Percentiles rank a stretch among this genome's conserved stretches.
Conservation (phyloP, 2,329 filamentous ascomycete genomes). For the Colletotrichum tamarilloi region DNA sequence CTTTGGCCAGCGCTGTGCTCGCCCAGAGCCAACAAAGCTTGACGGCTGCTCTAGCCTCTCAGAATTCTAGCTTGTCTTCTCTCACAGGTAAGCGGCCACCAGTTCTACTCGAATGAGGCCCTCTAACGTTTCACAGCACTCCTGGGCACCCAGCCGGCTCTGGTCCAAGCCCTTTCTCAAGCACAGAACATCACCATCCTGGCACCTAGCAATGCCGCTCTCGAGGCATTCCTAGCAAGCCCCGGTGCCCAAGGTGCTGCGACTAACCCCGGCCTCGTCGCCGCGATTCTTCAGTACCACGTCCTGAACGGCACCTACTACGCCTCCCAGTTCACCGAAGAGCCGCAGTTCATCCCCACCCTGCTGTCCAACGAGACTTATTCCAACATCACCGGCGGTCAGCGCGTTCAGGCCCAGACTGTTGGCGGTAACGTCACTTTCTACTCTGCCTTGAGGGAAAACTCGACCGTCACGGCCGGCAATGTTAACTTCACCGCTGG, state of each 20-base stretch:
- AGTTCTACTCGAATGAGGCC: not conserved
- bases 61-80: constrained; percentile 43
- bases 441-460: constrained; percentile 62
- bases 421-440: constrained; percentile 57
- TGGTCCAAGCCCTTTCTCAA: constrained; percentile 16
- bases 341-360: constrained; percentile 50
- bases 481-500: constrained; percentile 66
- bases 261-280: constrained; percentile 37
- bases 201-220: constrained; percentile 64
- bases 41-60: constrained; percentile 39
- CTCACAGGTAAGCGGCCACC: constrained; percentile 37
- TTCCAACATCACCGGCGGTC: constrained; percentile 69
- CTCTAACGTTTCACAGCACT: constrained; percentile 35
- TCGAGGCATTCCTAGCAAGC: constrained; percentile 49
- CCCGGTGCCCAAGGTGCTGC: constrained; percentile 38
- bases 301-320: constrained; percentile 62
- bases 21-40: constrained; percentile 38
- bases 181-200: constrained; percentile 65
- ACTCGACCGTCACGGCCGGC: constrained; percentile 59
- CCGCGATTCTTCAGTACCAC: constrained; percentile 66
- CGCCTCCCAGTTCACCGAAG: constrained; percentile 40
- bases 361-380: constrained; percentile 62
- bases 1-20: constrained; percentile 37
- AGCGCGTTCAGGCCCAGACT: constrained; percentile 61
- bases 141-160: constrained; percentile 36